phyloP scores from a whole-genome alignment of 768 basidiomycete species.

The Boletus vermiculosoides region DNA sequence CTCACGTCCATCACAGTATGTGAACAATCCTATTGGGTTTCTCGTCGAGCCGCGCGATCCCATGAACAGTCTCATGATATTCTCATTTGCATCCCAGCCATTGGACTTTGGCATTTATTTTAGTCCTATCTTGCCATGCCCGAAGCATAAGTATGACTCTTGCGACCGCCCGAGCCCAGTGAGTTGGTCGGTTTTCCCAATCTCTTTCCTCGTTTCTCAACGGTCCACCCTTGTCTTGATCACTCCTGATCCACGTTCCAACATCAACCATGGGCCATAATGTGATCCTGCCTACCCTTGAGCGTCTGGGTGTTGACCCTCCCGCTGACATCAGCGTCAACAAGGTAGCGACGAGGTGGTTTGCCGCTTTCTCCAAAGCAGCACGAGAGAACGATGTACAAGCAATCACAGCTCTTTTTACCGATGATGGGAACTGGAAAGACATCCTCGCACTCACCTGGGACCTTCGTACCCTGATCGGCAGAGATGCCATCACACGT shows the following conservation, averaged over 20 bases:
- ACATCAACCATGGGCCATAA: slow-evolving; percentile 2
- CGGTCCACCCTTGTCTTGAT: background rate
- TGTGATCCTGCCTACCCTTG: slow-evolving; percentile 28
- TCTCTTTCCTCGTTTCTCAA: background rate
- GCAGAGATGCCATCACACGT: slow-evolving; percentile 29
- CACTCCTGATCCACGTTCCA: background rate
- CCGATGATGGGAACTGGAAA: slow-evolving; percentile 40
- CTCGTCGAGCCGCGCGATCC: background rate
- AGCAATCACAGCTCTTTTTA: slow-evolving; percentile 26
- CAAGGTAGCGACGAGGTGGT: slow-evolving; percentile 29
- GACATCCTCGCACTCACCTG: slow-evolving; percentile 49
- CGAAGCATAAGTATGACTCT: no score
- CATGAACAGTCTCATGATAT: no score
- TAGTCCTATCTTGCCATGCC: background rate
- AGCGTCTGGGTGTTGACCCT: slow-evolving; percentile 23
- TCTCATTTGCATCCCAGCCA: no score
- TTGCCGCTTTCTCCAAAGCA: slow-evolving; percentile 21
- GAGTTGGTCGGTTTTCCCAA: background rate
- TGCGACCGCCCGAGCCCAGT: background rate
- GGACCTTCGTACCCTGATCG: slow-evolving; percentile 47
- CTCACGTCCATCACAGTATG: no score
- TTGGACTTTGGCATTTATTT: background rate
- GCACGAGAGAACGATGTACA: slow-evolving; percentile 19
- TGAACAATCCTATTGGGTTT: no score
- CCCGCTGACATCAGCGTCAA: slow-evolving; percentile 12